Base-by-base conservation (phyloP, 108 stramenopile genomes). In the Nannochloropsis gaditana region DNA sequence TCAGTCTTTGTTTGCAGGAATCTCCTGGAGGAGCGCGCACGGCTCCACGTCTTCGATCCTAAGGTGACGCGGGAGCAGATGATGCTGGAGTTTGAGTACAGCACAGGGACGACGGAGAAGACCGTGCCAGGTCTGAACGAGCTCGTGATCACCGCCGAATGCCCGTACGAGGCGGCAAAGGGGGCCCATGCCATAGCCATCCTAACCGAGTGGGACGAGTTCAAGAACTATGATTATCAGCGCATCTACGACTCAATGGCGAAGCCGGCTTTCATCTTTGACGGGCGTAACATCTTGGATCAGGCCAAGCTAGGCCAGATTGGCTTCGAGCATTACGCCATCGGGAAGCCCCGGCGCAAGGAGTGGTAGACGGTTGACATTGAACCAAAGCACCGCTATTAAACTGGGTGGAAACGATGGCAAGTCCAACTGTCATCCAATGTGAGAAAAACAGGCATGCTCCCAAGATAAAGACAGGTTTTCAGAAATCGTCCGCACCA, bases 151-250 rank as follows among this genome's bases (percentile, higher is more conserved):
- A 97, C 96, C 15, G 88, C 89, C 84, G 81, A 93, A 41, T 95
- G 95, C 87, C 93, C 95, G 44, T 97, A 98, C 91, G 87, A 89
- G 45, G 96, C 97, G 6, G 94, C 94, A 81, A 92, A 95, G n/a
- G 96, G 96, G 59, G 95, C 98, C 21, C 97, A 99, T 91, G 97
- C 97, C 80, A 85, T 99, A 50, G 95, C 95, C 45, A 91, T 98
- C 84, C 90, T 98, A 91, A 99, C 99, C 2, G 99, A 99, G 93
- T 99, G 99, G 99, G 96, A 98, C 80, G 97, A 96, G 89, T 99
- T 99, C 94, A 98, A 97, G 94, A 91, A 93, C 3, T 92, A 95
- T 86, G 97, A 99, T 90, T 91, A 90, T 81, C 84, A 96, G 84
- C 91, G 90, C 82, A 96, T 98, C 87, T 98, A 94, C 88, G 91